Evolutionary conservation across 2,329 filamentous ascomycete genomes (phyloP).

Genomic region (Aurifilum marmelostoma): DNA sequence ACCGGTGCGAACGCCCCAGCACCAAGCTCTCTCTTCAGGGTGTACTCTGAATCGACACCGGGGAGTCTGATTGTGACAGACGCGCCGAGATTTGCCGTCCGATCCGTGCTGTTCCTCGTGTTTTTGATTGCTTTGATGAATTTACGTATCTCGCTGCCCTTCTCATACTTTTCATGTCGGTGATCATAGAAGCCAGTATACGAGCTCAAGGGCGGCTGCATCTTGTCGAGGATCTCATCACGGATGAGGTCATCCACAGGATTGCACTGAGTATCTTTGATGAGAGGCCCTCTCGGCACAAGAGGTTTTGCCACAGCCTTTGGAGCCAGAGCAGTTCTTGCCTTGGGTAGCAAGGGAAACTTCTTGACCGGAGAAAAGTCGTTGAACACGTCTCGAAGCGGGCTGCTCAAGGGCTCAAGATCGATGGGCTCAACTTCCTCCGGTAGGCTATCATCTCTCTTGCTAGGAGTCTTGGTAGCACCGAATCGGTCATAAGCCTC

Average conservation of each 20-base stretch:
- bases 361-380: conserved; percentile 51
- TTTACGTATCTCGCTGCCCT: conserved; percentile 76
- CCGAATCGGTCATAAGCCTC: conserved; percentile 54
- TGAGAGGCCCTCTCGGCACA: conserved; percentile 68
- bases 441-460: conserved; percentile 44
- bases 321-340: conserved; percentile 39
- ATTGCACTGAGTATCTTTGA: conserved; percentile 84
- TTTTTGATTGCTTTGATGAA: conserved; percentile 71
- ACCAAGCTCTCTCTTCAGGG: conserved; percentile 81
- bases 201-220: conserved; percentile 72
- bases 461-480: conserved; percentile 77
- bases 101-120: conserved; percentile 62
- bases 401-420: conserved; percentile 64
- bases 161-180: conserved; percentile 63
- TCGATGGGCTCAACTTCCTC: conserved; percentile 34
- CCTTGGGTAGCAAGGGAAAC: conserved; percentile 52
- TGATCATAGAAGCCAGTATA: conserved; percentile 84
- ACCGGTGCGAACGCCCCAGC: conserved; percentile 95
- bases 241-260: conserved; percentile 80
- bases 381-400: conserved; percentile 68
- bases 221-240: conserved; percentile 71
- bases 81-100: conserved; percentile 58
- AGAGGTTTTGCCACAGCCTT: conserved; percentile 42
- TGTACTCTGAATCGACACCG: conserved; percentile 69
- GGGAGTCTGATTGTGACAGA: conserved; percentile 71